Evolutionary conservation across 2,329 filamentous ascomycete genomes (phyloP).

Genomic region (Claviceps monticola): DNA sequence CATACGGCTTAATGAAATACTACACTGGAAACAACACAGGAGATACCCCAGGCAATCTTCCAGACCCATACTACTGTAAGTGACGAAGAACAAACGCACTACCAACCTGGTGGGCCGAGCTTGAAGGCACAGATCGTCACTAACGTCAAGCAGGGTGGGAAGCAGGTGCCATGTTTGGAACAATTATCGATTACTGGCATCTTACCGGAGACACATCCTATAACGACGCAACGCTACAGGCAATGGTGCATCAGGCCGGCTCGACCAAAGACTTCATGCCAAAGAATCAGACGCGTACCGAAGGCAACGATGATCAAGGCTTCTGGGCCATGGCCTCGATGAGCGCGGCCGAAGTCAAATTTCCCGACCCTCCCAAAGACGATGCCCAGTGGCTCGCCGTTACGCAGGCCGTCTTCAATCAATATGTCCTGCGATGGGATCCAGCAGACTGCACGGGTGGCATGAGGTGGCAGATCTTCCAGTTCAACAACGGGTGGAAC

Average conservation of each 20-base stretch:
- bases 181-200: conserved; percentile 59
- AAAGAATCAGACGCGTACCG: conserved; percentile 43
- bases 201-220: conserved; percentile 54
- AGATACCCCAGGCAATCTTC: conserved; percentile 42
- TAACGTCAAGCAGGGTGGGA: conserved; percentile 45
- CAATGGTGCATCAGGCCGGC: conserved; percentile 46
- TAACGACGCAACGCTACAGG: conserved; percentile 44
- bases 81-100: conserved; percentile 14
- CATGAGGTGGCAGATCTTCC: conserved; percentile 74
- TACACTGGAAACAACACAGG: conserved; percentile 46
- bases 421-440: conserved; percentile 61
- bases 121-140: not conserved
- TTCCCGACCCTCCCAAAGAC: conserved; percentile 49
- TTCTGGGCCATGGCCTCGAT: conserved; percentile 82
- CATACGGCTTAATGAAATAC: conserved; percentile 32
- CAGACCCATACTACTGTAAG: conserved; percentile 49
- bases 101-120: conserved; percentile 11
- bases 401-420: conserved; percentile 68
- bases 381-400: conserved; percentile 63
- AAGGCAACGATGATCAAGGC: conserved; percentile 64
- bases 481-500: conserved; percentile 57
- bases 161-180: conserved; percentile 56
- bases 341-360: conserved; percentile 63
- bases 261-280: conserved; percentile 52
- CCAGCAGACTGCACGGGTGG: conserved; percentile 51